Base-by-base conservation (phyloP, 257 asterid species). In the Cordia subcordata region DNA sequence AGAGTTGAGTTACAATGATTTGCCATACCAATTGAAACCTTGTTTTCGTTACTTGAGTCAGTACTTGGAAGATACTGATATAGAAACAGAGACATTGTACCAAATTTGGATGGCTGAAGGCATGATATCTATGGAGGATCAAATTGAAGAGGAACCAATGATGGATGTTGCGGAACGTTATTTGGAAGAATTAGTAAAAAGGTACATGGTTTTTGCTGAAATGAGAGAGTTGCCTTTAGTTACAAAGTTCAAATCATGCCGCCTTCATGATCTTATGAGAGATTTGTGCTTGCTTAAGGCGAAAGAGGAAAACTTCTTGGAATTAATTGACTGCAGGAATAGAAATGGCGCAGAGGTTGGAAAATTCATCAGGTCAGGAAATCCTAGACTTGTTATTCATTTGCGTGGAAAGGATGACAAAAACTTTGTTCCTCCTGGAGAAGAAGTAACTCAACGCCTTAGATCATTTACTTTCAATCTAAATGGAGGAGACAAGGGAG, bases 201-300 rank as follows among this genome's bases (percentile, higher is more conserved):
- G 47, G 14, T 53, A 19, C 19, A n/a, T 63, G 14, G 55, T 63
- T 1, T 21, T 11, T 5, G 52, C 38, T 27, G 3, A n/a, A 1
- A 27, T 16, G 4, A 16, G 0, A 8, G 18, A 42, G 0, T 8
- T 8, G 21, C 0, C 1, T 5, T 6, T 19, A 4, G 1, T 14
- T 4, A 22, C 14, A 60, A 44, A 14, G 42, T 20, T 40, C 15
- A 22, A 1, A 44, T 59, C 5, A 10, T 60, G 64, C 11, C 10
- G 5, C 1, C n/a, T 62, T 38, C 67, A 62, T 62, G 60, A 62
- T 16, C 67, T 62, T 4, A 37, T 62, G 60, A 19, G 67, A 52
- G 67, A 52, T 51, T 10, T 39, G 37, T 62, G 67, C n/a, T 35
- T 51, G 12, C 21, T 37, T 18, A 52, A 62, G 44, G 57, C 40